Evolutionary conservation across 208 protist genomes (phyloP), one percentile per base, ranked within the genome.

Genomic region (Wallacemonas rigidus): DNA sequence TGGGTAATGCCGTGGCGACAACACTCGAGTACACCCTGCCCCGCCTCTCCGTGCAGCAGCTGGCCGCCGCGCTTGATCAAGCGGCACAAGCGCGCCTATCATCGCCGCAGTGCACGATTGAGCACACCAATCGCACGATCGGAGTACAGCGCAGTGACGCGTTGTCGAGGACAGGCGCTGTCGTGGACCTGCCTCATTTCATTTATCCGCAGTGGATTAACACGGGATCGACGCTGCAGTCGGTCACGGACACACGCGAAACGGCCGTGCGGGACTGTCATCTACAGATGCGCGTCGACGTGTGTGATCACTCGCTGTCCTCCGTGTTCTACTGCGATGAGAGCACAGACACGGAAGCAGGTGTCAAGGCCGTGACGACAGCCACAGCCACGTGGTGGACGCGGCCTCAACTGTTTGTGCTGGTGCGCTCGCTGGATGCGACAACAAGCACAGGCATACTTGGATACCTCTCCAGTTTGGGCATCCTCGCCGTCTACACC

Each of bases 401-500:
- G 43, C 41, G 50, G 38, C 40, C 36, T 9, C 60, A n/a, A 6
- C 60, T 86, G 38, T 61, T 71, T 38, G 69, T 71, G 43, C 43
- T 86, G 14, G 79, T 90, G 2, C 74, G 69, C 36, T 90, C 85
- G 9, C 70, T 68, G 9, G 72, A 87, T 67, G 82, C 83, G 41
- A 67, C 79, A 3, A 71, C 67, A 6, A 61, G 80, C 41, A 57
- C 80, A 17, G 75, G 72, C 47, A 76, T 72, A 15, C 70, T 90
- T 60, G 80, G 75, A 11, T 83, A 87, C 63, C 76, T 91, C 17
- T 82, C 86, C 2, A 88, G 82, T 70, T 43, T 86, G 0, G 85
- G 87, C 45, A 87, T 94, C 40, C 77, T 95, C 58, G 87, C 90
- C 2, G 80, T 95, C 55, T 95, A 95, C 74, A 88, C 86, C 35